A percentile compares a stretch with the other conserved stretches of the same genome.
phyloP scores from a whole-genome alignment of 2,329 filamentous ascomycete genomes.

The Dactylellina drechsleri region DNA sequence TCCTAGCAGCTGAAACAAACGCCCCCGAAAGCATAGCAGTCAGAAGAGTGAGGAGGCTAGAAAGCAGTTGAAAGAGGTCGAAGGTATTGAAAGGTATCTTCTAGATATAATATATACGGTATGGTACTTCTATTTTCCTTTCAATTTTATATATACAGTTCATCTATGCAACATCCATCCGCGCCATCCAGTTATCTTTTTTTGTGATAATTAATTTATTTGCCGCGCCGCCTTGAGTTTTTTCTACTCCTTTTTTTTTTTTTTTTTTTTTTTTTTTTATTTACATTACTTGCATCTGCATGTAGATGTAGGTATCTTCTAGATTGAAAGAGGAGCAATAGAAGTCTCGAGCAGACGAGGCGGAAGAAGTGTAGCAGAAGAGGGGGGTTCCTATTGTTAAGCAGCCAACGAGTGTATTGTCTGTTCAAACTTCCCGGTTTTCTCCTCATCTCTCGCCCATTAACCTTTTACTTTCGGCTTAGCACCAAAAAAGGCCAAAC shows the following conservation, averaged over 20 bases:
- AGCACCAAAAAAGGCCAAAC: not conserved
- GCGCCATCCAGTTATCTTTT: no score
- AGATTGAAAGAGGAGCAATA: no score
- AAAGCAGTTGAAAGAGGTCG: no score
- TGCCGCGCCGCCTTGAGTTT: no score
- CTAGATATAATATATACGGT: slow-evolving; percentile 1
- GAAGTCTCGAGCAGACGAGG: no score
- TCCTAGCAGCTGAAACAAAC: slow-evolving; percentile 39
- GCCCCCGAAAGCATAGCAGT: slow-evolving; percentile 14
- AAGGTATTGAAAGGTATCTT: not conserved
- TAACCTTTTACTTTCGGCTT: no score
- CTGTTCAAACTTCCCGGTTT: slow-evolving; percentile 13
- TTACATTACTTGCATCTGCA: no score
- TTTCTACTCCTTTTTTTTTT: no score
- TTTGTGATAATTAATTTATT: no score
- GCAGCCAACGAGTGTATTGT: not conserved
- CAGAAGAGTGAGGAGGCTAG: not conserved
- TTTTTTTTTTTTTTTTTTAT: no score
- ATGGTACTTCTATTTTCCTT: not conserved
- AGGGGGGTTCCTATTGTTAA: not conserved
- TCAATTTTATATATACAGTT: not conserved
- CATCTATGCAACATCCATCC: not conserved
- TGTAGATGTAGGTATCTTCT: no score
- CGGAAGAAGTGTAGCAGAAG: no score
- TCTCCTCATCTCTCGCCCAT: not conserved